Conservation (phyloP, 1,139 yeast genomes). For the Protomyces inouyei region DNA sequence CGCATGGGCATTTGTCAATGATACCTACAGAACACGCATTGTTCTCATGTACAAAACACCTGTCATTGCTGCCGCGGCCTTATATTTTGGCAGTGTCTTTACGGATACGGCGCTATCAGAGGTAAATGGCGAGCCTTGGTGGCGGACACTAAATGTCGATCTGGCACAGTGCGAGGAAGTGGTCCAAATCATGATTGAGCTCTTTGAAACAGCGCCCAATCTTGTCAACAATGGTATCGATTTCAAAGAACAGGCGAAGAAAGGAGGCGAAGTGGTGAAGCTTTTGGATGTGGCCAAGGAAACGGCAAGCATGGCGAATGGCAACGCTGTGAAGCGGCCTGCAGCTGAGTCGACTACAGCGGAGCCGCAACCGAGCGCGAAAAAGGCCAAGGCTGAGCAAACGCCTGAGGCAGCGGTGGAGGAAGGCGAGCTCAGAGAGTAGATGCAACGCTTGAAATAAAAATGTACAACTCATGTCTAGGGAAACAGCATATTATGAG, state of each 20-base stretch:
- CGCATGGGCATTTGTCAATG: slow-evolving; percentile 44
- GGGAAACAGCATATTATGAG: slow-evolving; percentile 50
- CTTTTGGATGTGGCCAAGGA: slow-evolving; percentile 4
- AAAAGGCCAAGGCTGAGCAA: not conserved
- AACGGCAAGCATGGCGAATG: not conserved
- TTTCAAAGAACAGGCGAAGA: slow-evolving; percentile 10
- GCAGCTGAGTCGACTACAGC: not conserved
- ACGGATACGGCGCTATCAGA: slow-evolving; percentile 32
- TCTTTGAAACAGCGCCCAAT: slow-evolving; percentile 33
- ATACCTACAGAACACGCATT: slow-evolving; percentile 42
- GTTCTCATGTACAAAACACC: slow-evolving; percentile 38
- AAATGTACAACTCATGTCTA: not conserved
- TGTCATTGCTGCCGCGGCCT: slow-evolving; percentile 42
- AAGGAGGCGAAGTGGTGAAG: slow-evolving; percentile 20
- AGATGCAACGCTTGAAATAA: not conserved
- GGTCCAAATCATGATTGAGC: slow-evolving; percentile 38
- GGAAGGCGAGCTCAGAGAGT: not conserved
- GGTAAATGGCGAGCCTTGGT: slow-evolving; percentile 36
- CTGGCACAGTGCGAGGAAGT: slow-evolving; percentile 34
- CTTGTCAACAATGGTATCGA: slow-evolving; percentile 21
- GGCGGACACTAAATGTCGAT: slow-evolving; percentile 34
- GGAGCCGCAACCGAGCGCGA: not conserved
- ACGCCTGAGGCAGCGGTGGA: not conserved
- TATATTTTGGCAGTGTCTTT: slow-evolving; percentile 39
- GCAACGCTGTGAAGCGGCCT: not conserved